Conservation (phyloP, 345 rosid genomes). For the Microthlaspi erraticum region DNA sequence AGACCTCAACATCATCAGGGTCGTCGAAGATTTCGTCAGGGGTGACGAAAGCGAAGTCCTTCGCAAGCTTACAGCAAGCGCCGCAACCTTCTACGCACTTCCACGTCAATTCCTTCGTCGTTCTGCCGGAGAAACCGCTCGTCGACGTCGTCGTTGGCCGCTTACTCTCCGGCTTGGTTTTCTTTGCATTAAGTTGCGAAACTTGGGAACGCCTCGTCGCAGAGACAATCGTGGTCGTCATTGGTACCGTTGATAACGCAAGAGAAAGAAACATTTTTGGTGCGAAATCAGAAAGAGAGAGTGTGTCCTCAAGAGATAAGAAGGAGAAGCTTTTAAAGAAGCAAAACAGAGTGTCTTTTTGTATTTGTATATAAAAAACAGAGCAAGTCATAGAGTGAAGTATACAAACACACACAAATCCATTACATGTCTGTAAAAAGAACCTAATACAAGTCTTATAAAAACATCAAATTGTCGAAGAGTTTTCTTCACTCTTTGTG, state of each 20-base stretch:
- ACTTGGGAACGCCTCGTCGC: slow-evolving; percentile 29
- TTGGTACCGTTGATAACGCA: slow-evolving; percentile 28
- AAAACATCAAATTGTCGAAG: slow-evolving; percentile 4
- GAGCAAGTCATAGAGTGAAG: background rate
- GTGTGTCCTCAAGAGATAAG: background rate
- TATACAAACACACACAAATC: background rate
- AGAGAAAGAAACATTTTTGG: slow-evolving; percentile 29
- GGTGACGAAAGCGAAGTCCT: slow-evolving; percentile 69
- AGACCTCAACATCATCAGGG: slow-evolving; percentile 66
- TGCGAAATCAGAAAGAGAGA: background rate
- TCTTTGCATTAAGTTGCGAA: slow-evolving; percentile 25
- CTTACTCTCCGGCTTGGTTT: slow-evolving; percentile 27
- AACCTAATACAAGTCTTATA: slow-evolving; percentile 11
- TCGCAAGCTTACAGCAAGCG: slow-evolving; percentile 90
- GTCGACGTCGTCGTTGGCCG: slow-evolving; percentile 28
- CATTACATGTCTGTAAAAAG: background rate
- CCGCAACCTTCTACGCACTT: slow-evolving; percentile 76
- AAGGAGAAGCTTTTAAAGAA: background rate
- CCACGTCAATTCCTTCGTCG: slow-evolving; percentile 62
- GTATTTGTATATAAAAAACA: slow-evolving; percentile 1
- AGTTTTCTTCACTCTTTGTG: slow-evolving; percentile 21
- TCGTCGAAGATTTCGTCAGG: slow-evolving; percentile 80
- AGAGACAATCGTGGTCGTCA: slow-evolving; percentile 14
- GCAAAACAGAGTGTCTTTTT: background rate
- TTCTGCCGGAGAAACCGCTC: slow-evolving; percentile 50